Evolutionary conservation across 352 stramenopile genomes (phyloP).

Genomic region (Blastocystis sp.): DNA sequence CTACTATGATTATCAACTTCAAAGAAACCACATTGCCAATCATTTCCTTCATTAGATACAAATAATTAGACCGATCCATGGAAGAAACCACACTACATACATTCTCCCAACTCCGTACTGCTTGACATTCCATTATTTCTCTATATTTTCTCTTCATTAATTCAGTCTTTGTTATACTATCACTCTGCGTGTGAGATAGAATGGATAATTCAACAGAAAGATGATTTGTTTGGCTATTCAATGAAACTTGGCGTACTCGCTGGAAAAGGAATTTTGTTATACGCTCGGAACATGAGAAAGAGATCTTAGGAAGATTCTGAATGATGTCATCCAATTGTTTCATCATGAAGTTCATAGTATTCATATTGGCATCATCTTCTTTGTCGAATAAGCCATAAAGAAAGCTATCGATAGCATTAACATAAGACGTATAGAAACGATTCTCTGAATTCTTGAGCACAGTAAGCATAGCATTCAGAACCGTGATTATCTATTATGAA

Average conservation of each 20-base stretch:
- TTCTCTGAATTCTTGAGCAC: too few relatives aligned
- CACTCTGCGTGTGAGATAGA: neutral
- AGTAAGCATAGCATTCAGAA: too few relatives aligned
- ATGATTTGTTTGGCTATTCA: constrained; percentile 12
- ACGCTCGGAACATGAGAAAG: neutral
- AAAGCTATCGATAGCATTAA: neutral
- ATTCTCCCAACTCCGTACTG: neutral
- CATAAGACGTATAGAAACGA: too few relatives aligned
- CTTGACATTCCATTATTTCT: neutral
- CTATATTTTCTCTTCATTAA: constrained; percentile 1
- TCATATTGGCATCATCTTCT: neutral
- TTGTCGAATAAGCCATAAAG: neutral
- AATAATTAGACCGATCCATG: neutral
- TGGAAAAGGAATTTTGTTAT: neutral
- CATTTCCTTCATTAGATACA: neutral
- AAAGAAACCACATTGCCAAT: neutral
- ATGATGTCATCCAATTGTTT: neutral
- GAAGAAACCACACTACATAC: neutral
- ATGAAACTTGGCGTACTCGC: neutral
- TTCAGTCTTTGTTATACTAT: neutral
- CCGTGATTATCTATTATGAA: too few relatives aligned
- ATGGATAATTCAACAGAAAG: neutral
- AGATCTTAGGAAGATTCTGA: neutral
- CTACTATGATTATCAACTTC: neutral
- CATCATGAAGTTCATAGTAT: neutral